Evolutionary conservation across 129 eudicot species (phyloP), one percentile per base, ranked within the genome.

Genomic region (Scalesia atractyloides): DNA sequence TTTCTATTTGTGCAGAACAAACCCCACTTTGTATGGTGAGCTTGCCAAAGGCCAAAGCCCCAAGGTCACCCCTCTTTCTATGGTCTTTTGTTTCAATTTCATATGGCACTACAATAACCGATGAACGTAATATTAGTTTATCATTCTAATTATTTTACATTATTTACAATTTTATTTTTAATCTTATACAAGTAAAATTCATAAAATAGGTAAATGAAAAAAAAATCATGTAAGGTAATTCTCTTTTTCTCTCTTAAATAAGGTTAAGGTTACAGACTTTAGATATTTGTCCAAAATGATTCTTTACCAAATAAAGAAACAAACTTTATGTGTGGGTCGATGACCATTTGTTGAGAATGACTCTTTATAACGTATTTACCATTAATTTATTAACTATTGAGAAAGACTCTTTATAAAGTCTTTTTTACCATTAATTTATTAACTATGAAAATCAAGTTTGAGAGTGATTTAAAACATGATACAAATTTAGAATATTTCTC

Each of bases 31-130:
- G 82, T 91, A 66, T 69, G 86, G 82, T 65, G 86, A 73, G 76
- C 95, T 91, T 60, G 86, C 91, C 49, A 86, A 68, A 73, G 82
- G 89, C 50, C 97, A 91, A 74, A 91, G 91, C 74, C 97, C 97
- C 69, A 91, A 91, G 97, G 97, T 88, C 17, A 68, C 65, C n/a
- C 43, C n/a, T 15, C 16, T 41, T 41, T 41, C 46, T 41, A 18
- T 53, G 8, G 60, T 53, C 60, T 34, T 17, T 14, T 36, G 2
- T 34, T 18, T 17, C 12, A 17, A 17, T 24, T 49, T 53, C 63
- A 51, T 13, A 53, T 54, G 66, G 6, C 65, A 65, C 33, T 74
- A 8, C 48, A 34, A 14, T 9, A 46, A 16, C n/a, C 57, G 19
- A 2, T 36, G 51, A 37, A 34, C 36, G 8, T 22, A 13, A 72